These are phyloP conservation scores for Dictyostelium capitatum DNA, from an alignment of 78 protist genomes.

Conservation along the genomic window DNA sequence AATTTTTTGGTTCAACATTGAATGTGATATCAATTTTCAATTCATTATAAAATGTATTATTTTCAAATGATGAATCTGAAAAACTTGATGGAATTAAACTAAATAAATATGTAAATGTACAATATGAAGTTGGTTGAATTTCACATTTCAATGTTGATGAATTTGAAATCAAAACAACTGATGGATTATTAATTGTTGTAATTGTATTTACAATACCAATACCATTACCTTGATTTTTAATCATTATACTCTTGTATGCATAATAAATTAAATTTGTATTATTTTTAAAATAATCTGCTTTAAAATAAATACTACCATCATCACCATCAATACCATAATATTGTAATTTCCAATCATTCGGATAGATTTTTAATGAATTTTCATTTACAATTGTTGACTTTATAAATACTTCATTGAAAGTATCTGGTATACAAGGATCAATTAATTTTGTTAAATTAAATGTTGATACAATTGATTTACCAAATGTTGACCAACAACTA, in stretches of 20 bases:
- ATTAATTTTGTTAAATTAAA: background rate
- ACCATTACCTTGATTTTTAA: background rate
- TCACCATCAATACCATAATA: too few relatives aligned
- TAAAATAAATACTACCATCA: background rate
- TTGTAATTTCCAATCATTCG: background rate
- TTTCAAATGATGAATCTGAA: background rate
- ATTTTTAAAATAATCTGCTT: background rate
- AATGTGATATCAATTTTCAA: background rate
- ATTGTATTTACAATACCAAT: background rate
- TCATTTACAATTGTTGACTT: background rate
- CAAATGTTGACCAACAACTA: conserved; percentile 3
- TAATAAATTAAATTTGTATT: background rate
- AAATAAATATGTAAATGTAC: conserved; percentile 10
- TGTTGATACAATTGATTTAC: background rate
- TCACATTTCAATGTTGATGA: background rate
- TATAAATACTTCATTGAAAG: background rate
- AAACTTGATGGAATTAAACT: background rate
- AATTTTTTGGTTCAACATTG: background rate
- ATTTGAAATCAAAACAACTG: background rate
- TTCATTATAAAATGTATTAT: background rate
- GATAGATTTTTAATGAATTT: background rate
- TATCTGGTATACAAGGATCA: background rate
- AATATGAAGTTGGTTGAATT: background rate
- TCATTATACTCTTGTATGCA: background rate
- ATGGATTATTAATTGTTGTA: background rate